Evolutionary conservation across 768 basidiomycete species (phyloP), one percentile per base, ranked within the genome.

Genomic region (Russula dissimulans): DNA sequence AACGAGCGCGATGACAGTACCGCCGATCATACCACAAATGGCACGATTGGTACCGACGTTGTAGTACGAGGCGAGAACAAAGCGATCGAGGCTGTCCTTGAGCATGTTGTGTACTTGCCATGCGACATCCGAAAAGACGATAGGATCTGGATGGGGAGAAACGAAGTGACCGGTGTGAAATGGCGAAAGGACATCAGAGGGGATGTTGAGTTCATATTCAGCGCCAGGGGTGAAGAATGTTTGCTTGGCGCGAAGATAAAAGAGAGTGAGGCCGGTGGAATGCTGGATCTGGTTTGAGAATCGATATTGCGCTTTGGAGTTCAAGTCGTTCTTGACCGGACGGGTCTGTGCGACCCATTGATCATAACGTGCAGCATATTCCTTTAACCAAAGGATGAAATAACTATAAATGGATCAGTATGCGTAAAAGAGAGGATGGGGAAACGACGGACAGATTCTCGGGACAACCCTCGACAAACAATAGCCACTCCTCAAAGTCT

Each of bases 361-460:
- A 2, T 72, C 69, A 66, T 81, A 79, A 32, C 77, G 76, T 1
- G 69, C 65, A 11, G 80, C 83, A 66, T 91, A 91, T 65, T 90
- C 89, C 62, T 81, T 81, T 34, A 90, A 75, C 88, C 88, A 91
- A 52, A 91, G 81, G n/a, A 81, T 79, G 68, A 91, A 91, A 67
- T 91, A 91, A 18, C 85, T 85, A 66, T 6, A 62, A 31, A 60
- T 15, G 61, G 9, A 29, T 58, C 9, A 60, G 53, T 49, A 54
- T 38, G 29, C 15, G 50, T n/a, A 41, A 5, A 29, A 54, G 15
- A 26, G 38, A 34, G 48, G 8, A 52, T 9, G 18, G 26, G 58
- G 17, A 29, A 17, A 31, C 11, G 6, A 73, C 81, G 71, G 64
- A 85, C 79, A 91, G 77, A 68, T 90, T 91, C 70, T 91, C 89